Percentiles rank a stretch among this genome's conserved stretches.
phyloP scores from a whole-genome alignment of 352 stramenopile genomes.

The Thraustotheca clavata region DNA sequence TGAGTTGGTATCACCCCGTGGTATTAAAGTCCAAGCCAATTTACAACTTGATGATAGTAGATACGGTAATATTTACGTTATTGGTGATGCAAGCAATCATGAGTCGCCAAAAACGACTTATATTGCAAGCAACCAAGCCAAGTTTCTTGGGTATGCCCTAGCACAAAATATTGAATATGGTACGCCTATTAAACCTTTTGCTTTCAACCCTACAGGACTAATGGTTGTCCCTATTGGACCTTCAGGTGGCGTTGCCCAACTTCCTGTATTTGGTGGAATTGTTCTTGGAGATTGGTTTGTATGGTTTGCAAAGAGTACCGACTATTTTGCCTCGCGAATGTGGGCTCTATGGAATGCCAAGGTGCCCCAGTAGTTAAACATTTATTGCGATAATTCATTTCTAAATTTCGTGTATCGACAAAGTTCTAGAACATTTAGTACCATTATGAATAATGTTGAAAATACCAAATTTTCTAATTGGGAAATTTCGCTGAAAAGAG shows the following conservation, averaged over 20 bases:
- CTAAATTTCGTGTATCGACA: background rate
- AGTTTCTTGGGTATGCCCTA: background rate
- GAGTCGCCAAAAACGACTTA: slow-evolving; percentile 10
- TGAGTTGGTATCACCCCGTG: slow-evolving; percentile 20
- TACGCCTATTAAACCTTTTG: background rate
- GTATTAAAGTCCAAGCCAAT: slow-evolving; percentile 39
- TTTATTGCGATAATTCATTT: background rate
- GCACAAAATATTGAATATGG: slow-evolving; percentile 3
- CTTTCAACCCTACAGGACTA: slow-evolving; percentile 5
- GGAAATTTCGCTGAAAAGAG: too few relatives aligned
- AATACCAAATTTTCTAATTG: too few relatives aligned
- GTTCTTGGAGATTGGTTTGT: slow-evolving; percentile 48
- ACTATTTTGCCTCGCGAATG: slow-evolving; percentile 34
- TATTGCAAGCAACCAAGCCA: slow-evolving; percentile 4
- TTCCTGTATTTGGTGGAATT: slow-evolving; percentile 39
- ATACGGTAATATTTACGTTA: slow-evolving; percentile 1
- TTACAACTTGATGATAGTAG: slow-evolving; percentile 45
- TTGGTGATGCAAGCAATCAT: slow-evolving; percentile 14
- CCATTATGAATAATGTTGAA: too few relatives aligned
- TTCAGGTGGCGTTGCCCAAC: slow-evolving; percentile 40
- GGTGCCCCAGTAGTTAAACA: background rate
- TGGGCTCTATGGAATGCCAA: slow-evolving; percentile 25
- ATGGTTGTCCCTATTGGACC: slow-evolving; percentile 42
- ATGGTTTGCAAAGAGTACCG: slow-evolving; percentile 35
- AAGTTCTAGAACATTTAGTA: too few relatives aligned